phyloP scores from a whole-genome alignment of 2,329 filamentous ascomycete species.

The Albifimbria verrucaria region DNA sequence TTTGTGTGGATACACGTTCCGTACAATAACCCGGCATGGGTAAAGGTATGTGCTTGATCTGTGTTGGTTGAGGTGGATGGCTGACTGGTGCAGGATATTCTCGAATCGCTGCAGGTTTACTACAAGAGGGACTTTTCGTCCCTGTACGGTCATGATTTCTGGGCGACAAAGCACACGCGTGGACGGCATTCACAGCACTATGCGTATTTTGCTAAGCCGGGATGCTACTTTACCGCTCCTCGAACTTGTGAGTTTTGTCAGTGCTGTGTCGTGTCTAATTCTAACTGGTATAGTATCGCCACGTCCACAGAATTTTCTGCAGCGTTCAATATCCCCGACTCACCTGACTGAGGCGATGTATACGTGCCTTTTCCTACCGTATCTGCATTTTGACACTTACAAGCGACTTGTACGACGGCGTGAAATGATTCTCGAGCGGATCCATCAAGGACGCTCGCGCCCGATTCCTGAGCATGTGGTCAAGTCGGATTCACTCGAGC shows the following conservation, averaged over 20 bases:
- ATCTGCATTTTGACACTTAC: conserved; percentile 65
- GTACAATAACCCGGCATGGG: conserved; percentile 56
- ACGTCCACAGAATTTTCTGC: conserved; percentile 23
- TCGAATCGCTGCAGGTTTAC: conserved; percentile 38
- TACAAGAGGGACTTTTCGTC: conserved; percentile 34
- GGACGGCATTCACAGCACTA: conserved; percentile 48
- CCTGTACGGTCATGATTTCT: conserved; percentile 44
- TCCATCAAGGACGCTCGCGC: conserved; percentile 50
- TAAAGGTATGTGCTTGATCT: conserved; percentile 39
- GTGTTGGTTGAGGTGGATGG: background rate
- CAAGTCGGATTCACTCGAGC: conserved; percentile 52
- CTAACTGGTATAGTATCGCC: conserved; percentile 28
- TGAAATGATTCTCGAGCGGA: conserved; percentile 48
- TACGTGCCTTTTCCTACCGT: conserved; percentile 53
- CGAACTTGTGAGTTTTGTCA: conserved; percentile 24
- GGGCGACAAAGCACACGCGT: conserved; percentile 44
- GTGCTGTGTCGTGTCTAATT: background rate
- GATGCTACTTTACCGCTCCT: conserved; percentile 42
- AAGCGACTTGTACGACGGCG: conserved; percentile 53
- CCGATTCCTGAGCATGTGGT: conserved; percentile 54
- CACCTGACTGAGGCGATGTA: conserved; percentile 27
- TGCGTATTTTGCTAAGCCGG: conserved; percentile 46
- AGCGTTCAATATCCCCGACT: conserved; percentile 25
- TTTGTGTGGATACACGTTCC: conserved; percentile 58
- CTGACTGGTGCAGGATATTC: conserved; percentile 33